A percentile compares a stretch with the other conserved stretches of the same genome.
These are phyloP conservation scores for Phytophthora idaei DNA, from an alignment of 352 stramenopile genomes.

Conservation along the genomic window DNA sequence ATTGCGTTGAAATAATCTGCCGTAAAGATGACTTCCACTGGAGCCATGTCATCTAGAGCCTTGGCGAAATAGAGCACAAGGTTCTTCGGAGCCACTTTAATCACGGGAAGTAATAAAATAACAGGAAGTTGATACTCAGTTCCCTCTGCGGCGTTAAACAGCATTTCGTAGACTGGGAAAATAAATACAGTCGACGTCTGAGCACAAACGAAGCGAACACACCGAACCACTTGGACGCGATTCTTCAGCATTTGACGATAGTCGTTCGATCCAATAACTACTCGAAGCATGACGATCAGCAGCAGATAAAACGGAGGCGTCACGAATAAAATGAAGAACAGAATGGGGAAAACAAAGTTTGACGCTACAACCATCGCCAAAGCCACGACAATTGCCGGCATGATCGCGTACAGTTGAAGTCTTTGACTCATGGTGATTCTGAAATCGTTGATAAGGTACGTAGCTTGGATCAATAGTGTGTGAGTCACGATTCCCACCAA, in stretches of 20 bases:
- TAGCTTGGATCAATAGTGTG: conserved; percentile 16
- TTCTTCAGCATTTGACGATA: conserved; percentile 16
- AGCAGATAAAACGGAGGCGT: conserved; percentile 18
- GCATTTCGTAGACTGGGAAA: conserved; percentile 32
- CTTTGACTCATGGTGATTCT: conserved; percentile 6
- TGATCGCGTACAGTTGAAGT: conserved; percentile 5
- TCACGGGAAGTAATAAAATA: conserved; percentile 6
- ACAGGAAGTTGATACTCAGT: conserved; percentile 4
- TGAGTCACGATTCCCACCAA: conserved; percentile 18
- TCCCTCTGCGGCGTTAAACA: conserved; percentile 13
- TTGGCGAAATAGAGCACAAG: conserved; percentile 11
- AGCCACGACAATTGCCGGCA: background rate
- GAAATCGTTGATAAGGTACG: conserved; percentile 24
- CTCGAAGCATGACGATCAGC: conserved; percentile 14
- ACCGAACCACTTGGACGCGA: conserved; percentile 16
- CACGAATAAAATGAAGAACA: conserved; percentile 21
- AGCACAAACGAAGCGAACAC: conserved; percentile 22
- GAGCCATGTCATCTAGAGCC: conserved; percentile 5
- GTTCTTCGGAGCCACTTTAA: conserved; percentile 10
- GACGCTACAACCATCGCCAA: conserved; percentile 12
- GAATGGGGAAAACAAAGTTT: conserved; percentile 30
- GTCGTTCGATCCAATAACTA: conserved; percentile 6
- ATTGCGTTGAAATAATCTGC: conserved; percentile 16
- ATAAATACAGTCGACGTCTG: conserved; percentile 24
- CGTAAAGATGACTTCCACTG: conserved; percentile 6